Conservation (phyloP, 768 basidiomycete genomes). For the Russula abietina region DNA sequence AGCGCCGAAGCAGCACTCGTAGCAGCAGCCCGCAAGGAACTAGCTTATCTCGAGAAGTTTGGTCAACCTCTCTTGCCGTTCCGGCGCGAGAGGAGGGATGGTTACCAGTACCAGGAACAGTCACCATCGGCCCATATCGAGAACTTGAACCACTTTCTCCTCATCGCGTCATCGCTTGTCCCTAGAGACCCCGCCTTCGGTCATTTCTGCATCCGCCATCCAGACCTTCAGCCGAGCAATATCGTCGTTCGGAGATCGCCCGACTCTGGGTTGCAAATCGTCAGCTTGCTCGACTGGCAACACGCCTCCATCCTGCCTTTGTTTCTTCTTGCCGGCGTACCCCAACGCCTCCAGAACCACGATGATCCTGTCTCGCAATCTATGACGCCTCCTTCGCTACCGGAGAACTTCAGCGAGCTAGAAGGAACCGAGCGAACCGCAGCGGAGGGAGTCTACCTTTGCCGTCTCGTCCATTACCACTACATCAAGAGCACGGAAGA, state of each 20-base stretch:
- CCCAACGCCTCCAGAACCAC: conserved; percentile 42
- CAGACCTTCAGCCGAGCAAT: conserved; percentile 40
- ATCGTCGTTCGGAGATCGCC: conserved; percentile 43
- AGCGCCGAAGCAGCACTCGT: conserved; percentile 39
- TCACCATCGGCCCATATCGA: conserved; percentile 40
- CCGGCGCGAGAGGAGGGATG: conserved; percentile 37
- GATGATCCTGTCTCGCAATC: conserved; percentile 37
- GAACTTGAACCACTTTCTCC: conserved; percentile 45
- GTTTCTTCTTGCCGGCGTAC: conserved; percentile 46
- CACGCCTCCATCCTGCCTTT: conserved; percentile 47
- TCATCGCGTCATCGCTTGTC: conserved; percentile 43
- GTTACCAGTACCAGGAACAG: conserved; percentile 43
- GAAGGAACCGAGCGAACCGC: conserved; percentile 33
- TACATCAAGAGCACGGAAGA: conserved; percentile 41
- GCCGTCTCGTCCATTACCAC: conserved; percentile 46
- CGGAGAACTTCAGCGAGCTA: conserved; percentile 40
- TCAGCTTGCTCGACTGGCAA: conserved; percentile 50
- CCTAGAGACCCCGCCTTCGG: conserved; percentile 36
- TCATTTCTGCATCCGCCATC: too few species aligned
- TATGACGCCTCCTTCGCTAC: conserved; percentile 39
- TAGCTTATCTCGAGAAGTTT: conserved; percentile 43
- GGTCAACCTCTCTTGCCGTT: conserved; percentile 44
- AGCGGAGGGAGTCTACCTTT: conserved; percentile 37
- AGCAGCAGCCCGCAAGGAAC: conserved; percentile 42
- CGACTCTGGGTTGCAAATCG: conserved; percentile 38